These are phyloP conservation scores for Fusarium sambucinum DNA, from an alignment of 2,329 filamentous ascomycete genomes.

Conservation along the genomic window DNA sequence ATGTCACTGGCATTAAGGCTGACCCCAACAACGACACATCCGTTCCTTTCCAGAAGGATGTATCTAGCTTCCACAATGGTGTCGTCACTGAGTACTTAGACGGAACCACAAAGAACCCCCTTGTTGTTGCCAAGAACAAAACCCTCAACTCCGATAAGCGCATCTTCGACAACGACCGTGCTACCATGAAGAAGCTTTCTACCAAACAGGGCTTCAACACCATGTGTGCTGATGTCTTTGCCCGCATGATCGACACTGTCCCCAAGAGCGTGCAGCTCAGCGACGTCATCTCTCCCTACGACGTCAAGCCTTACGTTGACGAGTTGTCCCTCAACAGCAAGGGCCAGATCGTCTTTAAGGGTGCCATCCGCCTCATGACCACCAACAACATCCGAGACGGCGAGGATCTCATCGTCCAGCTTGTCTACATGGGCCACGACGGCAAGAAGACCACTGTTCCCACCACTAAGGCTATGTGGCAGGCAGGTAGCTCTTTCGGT, in stretches of 20 bases:
- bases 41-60: slow-evolving; percentile 53
- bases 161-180: slow-evolving; percentile 59
- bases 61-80: slow-evolving; percentile 57
- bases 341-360: slow-evolving; percentile 41
- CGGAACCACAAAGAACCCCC: slow-evolving; percentile 57
- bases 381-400: slow-evolving; percentile 34
- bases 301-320: slow-evolving; percentile 51
- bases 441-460: slow-evolving; percentile 21
- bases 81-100: slow-evolving; percentile 59
- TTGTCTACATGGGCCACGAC: slow-evolving; percentile 30
- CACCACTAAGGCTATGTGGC: neutral
- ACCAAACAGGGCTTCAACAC: slow-evolving; percentile 52
- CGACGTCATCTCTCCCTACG: slow-evolving; percentile 47
- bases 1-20: slow-evolving; percentile 49
- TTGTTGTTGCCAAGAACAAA: slow-evolving; percentile 56
- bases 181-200: slow-evolving; percentile 57
- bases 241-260: slow-evolving; percentile 54
- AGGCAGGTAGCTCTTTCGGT: slow-evolving; percentile 39
- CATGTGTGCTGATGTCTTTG: slow-evolving; percentile 49
- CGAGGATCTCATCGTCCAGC: slow-evolving; percentile 41
- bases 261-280: slow-evolving; percentile 48
- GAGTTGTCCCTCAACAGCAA: slow-evolving; percentile 47
- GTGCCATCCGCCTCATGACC: slow-evolving; percentile 46
- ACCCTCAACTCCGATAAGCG: slow-evolving; percentile 57
- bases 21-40: slow-evolving; percentile 46